Conservation (phyloP, 352 stramenopile species). For the Globisporangium carolinianum region DNA sequence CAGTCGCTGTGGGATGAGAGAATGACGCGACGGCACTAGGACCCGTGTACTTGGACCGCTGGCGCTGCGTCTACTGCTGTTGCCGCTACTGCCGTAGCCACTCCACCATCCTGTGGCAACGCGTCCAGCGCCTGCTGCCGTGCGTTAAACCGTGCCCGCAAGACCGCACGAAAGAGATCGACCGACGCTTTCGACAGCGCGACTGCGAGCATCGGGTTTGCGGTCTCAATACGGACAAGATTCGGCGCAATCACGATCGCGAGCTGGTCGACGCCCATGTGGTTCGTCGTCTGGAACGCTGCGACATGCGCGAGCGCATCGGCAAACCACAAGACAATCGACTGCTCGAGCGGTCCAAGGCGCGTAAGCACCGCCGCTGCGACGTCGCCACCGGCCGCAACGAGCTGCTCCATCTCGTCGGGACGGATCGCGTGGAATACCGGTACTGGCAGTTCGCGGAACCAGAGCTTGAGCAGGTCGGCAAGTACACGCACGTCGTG, state of each 20-base stretch:
- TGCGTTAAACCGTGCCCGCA: slow-evolving; percentile 25
- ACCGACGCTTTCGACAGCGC: slow-evolving; percentile 81
- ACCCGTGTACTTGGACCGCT: too few relatives aligned
- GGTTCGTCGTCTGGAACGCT: slow-evolving; percentile 62
- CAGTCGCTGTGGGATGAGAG: too few relatives aligned
- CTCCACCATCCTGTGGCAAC: too few relatives aligned
- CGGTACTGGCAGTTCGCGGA: slow-evolving; percentile 75
- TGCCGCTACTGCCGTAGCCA: too few relatives aligned
- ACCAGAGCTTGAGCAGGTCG: slow-evolving; percentile 89
- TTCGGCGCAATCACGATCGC: slow-evolving; percentile 88
- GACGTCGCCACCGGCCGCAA: slow-evolving; percentile 15
- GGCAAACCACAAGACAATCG: slow-evolving; percentile 76
- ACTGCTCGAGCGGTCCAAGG: slow-evolving; percentile 43
- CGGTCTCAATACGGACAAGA: slow-evolving; percentile 78
- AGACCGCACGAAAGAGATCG: slow-evolving; percentile 55
- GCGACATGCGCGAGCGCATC: slow-evolving; percentile 74
- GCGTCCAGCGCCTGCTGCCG: neutral
- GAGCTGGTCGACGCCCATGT: slow-evolving; percentile 88
- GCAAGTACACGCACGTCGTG: slow-evolving; percentile 81
- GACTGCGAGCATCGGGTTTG: slow-evolving; percentile 83
- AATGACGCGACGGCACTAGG: too few relatives aligned
- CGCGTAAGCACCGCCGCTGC: slow-evolving; percentile 31
- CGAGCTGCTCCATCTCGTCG: slow-evolving; percentile 58
- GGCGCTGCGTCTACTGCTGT: too few relatives aligned
- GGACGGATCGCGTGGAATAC: slow-evolving; percentile 76